phyloP scores from a whole-genome alignment of 768 basidiomycete species.

The Amanita molliuscula region DNA sequence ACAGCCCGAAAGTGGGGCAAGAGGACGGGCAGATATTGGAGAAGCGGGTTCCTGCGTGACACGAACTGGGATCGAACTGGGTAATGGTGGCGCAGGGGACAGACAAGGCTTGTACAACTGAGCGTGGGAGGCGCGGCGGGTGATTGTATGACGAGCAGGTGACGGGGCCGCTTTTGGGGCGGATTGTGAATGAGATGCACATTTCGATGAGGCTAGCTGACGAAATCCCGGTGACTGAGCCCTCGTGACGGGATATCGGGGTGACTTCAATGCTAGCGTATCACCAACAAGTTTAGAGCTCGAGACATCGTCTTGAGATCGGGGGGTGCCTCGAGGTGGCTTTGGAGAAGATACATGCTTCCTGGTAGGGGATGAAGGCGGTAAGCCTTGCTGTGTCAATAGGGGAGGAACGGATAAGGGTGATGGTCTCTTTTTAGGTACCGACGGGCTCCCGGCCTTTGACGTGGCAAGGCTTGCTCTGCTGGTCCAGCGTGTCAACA shows the following conservation, averaged over 20 bases:
- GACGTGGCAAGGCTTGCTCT: background rate
- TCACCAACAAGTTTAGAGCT: slow-evolving; percentile 12
- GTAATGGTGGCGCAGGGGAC: slow-evolving; percentile 2
- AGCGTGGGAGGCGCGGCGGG: slow-evolving; percentile 13
- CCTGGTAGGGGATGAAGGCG: slow-evolving; percentile 9
- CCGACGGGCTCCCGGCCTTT: background rate
- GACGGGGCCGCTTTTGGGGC: background rate
- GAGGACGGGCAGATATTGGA: background rate
- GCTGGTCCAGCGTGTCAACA: background rate
- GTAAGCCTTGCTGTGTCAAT: slow-evolving; percentile 6
- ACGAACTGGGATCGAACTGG: slow-evolving; percentile 2
- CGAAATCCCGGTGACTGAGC: background rate
- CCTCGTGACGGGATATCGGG: slow-evolving; percentile 6
- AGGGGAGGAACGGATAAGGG: slow-evolving; percentile 18
- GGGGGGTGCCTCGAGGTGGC: background rate
- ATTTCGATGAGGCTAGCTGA: slow-evolving; percentile 5
- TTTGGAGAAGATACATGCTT: slow-evolving; percentile 5
- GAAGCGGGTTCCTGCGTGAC: background rate
- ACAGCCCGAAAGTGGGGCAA: background rate
- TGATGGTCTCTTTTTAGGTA: slow-evolving; percentile 19
- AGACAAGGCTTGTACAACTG: slow-evolving; percentile 8
- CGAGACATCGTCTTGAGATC: slow-evolving; percentile 1
- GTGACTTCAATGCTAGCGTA: slow-evolving; percentile 8
- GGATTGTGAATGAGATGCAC: background rate
- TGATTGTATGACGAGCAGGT: slow-evolving; percentile 5